Conservation (phyloP, 2,329 filamentous ascomycete species). For the Neofusicoccum cordaticola region DNA sequence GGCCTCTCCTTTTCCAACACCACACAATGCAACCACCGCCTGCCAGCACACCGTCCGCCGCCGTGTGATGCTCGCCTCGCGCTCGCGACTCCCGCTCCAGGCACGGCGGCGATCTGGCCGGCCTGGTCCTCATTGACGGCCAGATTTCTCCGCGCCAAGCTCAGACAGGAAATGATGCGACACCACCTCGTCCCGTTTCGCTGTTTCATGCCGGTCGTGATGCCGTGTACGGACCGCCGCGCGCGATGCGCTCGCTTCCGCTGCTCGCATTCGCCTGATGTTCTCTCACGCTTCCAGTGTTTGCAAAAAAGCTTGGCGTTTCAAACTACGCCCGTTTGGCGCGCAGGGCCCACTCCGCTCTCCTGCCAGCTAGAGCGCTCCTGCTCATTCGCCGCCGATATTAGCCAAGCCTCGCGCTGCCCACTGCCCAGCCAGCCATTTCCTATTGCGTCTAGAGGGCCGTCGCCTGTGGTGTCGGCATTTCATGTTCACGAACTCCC, state of each 20-base stretch:
- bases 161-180: neutral
- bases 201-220: neutral
- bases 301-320: conserved; percentile 1
- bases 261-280: too few relatives aligned
- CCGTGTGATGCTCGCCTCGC: neutral
- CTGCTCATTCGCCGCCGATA: neutral
- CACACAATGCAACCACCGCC: neutral
- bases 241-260: too few relatives aligned
- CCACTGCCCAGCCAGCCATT: neutral
- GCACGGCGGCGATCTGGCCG: too few relatives aligned
- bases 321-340: neutral
- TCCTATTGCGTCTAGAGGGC: neutral
- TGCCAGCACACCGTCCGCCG: too few relatives aligned
- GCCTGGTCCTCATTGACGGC: neutral
- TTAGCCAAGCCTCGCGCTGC: neutral
- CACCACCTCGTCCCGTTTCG: neutral
- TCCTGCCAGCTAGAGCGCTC: neutral
- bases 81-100: too few relatives aligned
- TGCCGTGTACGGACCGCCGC: neutral
- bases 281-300: neutral
- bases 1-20: neutral
- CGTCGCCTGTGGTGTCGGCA: conserved; percentile 9
- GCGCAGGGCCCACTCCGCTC: neutral
- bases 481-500: neutral
- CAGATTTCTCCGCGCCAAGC: neutral